Conservation (phyloP, 768 basidiomycete species). For the Gyrodon lividus region DNA sequence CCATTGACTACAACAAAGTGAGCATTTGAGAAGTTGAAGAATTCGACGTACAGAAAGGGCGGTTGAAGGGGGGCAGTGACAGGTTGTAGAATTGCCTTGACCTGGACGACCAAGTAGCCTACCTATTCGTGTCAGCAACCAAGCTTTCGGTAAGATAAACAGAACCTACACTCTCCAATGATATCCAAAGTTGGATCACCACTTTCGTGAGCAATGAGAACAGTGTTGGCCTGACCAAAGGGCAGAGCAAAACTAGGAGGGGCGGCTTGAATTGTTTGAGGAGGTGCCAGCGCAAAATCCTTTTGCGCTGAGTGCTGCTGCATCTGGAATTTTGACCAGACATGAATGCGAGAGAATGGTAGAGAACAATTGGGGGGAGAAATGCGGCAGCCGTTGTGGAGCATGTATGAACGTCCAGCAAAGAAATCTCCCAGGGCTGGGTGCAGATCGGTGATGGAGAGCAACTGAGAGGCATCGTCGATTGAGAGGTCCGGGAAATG, state of each 20-base stretch:
- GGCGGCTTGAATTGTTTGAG: neutral
- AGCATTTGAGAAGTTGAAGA: neutral
- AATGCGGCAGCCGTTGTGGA: neutral
- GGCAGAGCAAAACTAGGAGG: neutral
- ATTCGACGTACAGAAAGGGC: neutral
- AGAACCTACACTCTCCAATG: neutral
- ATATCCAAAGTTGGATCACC: neutral
- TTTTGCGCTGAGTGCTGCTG: neutral
- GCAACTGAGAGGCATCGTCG: too few species aligned
- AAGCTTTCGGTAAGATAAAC: neutral
- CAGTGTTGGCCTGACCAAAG: neutral
- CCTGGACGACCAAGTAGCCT: slow-evolving; percentile 1
- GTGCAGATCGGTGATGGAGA: slow-evolving; percentile 4
- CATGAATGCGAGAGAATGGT: neutral
- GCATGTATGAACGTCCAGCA: neutral
- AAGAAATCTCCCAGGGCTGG: slow-evolving; percentile 7
- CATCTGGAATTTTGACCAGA: neutral
- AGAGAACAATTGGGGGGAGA: neutral
- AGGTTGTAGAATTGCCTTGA: neutral
- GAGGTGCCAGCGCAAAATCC: neutral
- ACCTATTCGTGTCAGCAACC: neutral
- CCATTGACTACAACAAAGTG: neutral
- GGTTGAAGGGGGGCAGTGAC: neutral
- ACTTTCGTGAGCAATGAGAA: neutral
- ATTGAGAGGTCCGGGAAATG: slow-evolving; percentile 6